phyloP scores from a whole-genome alignment of 805 yeast genomes.

The Zygoascus bituminiphila region DNA sequence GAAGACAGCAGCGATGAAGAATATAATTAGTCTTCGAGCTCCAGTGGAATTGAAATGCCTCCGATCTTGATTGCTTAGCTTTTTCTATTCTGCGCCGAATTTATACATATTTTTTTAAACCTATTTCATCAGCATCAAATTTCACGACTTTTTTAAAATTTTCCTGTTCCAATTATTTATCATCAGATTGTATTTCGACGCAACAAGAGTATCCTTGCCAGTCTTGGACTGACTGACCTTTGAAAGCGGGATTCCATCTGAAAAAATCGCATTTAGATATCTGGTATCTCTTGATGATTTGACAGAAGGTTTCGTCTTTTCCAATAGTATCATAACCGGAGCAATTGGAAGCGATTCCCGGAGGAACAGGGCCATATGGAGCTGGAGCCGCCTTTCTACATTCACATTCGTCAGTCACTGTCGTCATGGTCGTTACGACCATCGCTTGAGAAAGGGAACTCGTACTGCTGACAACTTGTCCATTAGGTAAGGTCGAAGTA shows the following conservation, averaged over 20 bases:
- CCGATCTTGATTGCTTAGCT: no score
- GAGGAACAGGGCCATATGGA: not conserved
- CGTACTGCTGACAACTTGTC: not conserved
- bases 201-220: not conserved
- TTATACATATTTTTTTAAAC: not conserved
- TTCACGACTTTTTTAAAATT: no score
- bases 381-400: not conserved
- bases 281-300: not conserved
- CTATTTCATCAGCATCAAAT: no score
- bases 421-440: not conserved
- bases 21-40: not conserved
- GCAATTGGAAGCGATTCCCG: not conserved
- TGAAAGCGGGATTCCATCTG: not conserved
- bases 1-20: not conserved
- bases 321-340: not conserved
- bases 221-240: not conserved
- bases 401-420: not conserved
- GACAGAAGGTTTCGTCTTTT: not conserved
- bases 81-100: not conserved
- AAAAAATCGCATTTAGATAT: not conserved
- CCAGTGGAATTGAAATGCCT: no score
- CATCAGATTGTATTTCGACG: not conserved
- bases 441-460: not conserved
- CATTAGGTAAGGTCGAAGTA: not conserved
- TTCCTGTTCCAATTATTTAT: no score